Percentiles rank a stretch among this genome's conserved stretches.
These are phyloP conservation scores for Penicillium hordei DNA, from an alignment of 2,329 filamentous ascomycete species.

Conservation along the genomic window DNA sequence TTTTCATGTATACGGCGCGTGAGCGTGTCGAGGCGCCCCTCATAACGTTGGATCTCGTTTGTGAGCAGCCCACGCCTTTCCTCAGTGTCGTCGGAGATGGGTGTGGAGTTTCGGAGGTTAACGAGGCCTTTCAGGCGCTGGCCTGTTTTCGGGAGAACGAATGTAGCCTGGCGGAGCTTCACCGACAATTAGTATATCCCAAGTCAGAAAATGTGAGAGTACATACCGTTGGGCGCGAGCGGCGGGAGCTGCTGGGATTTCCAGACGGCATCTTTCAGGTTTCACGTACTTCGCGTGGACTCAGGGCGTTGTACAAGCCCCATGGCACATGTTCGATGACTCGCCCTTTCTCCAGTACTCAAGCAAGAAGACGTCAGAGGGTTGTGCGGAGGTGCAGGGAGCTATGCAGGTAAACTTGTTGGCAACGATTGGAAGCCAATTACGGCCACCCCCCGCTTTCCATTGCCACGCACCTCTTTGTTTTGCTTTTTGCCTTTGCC, in stretches of 20 bases:
- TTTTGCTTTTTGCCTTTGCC: neutral
- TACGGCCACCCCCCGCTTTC: constrained; percentile 12
- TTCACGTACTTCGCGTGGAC: constrained; percentile 13
- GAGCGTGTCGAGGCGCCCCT: constrained; percentile 19
- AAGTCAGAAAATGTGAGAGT: constrained; percentile 2
- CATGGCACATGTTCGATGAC: neutral
- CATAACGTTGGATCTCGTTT: constrained; percentile 22
- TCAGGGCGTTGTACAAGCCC: constrained; percentile 12
- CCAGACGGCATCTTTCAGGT: constrained; percentile 30
- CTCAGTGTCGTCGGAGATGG: constrained; percentile 20
- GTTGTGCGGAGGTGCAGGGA: constrained; percentile 7
- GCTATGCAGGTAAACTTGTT: constrained; percentile 10
- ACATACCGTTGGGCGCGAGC: constrained; percentile 37
- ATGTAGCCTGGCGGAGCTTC: constrained; percentile 77
- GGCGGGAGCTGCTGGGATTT: constrained; percentile 34
- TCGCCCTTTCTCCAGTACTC: constrained; percentile 3
- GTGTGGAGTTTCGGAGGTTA: constrained; percentile 62
- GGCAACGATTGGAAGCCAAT: constrained; percentile 1
- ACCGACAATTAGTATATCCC: constrained; percentile 7
- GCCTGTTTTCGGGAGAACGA: constrained; percentile 82
- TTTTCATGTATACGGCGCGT: constrained; percentile 35
- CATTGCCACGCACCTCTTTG: constrained; percentile 16
- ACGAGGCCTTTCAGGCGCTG: constrained; percentile 79
- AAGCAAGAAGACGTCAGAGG: neutral
- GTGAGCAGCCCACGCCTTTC: constrained; percentile 39